Percentiles rank a stretch among this genome's conserved stretches.
These are phyloP conservation scores for Melastoma malabathricum DNA, from an alignment of 345 rosid species.

Conservation along the genomic window DNA sequence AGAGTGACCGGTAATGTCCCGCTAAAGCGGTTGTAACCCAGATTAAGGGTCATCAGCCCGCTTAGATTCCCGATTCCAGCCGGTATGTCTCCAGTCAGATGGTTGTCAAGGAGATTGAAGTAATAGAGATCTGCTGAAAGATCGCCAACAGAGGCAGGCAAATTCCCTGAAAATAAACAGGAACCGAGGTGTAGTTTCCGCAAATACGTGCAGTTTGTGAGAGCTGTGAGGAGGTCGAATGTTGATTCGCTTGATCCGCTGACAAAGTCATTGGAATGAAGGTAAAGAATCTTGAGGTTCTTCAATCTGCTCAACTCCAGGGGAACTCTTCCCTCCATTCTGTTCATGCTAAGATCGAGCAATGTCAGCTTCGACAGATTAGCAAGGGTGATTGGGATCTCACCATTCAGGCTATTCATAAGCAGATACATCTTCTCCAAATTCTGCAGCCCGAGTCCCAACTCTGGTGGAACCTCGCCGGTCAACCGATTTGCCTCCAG, in stretches of 20 bases:
- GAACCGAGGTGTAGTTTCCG: conserved; percentile 10
- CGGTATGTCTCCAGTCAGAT: conserved; percentile 3
- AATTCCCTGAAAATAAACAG: conserved; percentile 2
- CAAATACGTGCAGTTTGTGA: conserved; percentile 6
- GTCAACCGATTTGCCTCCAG: conserved; percentile 1
- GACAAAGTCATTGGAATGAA: conserved; percentile 5
- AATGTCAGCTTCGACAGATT: conserved; percentile 6
- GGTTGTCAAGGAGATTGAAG: conserved; percentile 7
- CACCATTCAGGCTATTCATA: conserved; percentile 1
- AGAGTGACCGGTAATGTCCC: conserved; percentile 5
- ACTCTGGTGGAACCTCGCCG: conserved; percentile 2
- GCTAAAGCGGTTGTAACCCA: conserved; percentile 1
- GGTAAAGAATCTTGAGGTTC: conserved; percentile 9
- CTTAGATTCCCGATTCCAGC: conserved; percentile 9
- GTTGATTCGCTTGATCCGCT: conserved; percentile 1
- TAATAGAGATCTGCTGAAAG: conserved; percentile 9
- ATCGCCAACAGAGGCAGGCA: conserved; percentile 6
- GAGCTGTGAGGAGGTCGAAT: conserved; percentile 6
- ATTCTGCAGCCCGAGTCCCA: conserved; percentile 8
- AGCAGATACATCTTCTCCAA: conserved; percentile 4
- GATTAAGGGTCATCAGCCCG: conserved; percentile 3
- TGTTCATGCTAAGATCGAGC: conserved; percentile 8
- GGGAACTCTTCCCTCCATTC: conserved; percentile 7
- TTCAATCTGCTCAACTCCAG: conserved; percentile 7
- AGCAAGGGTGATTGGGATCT: conserved; percentile 6